A percentile compares a stretch with the other conserved stretches of the same genome.
These are phyloP conservation scores for Friedmanniomyces simplex DNA, from an alignment of 495 filamentous ascomycete species.

Conservation along the genomic window DNA sequence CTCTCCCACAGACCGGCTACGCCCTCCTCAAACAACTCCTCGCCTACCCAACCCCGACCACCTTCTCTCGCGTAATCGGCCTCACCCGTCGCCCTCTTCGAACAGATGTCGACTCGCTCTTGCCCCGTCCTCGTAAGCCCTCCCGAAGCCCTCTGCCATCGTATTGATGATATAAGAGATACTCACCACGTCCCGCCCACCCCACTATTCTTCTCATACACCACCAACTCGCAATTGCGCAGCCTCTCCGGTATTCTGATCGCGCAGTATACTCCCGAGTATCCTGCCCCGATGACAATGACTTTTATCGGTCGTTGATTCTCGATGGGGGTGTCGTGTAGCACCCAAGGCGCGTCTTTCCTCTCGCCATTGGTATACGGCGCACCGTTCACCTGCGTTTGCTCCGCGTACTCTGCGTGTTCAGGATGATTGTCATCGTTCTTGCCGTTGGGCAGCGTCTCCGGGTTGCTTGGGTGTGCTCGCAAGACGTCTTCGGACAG, in stretches of 20 bases:
- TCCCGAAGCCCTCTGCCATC: no score
- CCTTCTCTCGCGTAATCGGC: conserved; percentile 16
- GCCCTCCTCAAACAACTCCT: conserved; percentile 12
- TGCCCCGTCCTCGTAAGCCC: no score
- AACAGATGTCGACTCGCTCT: no score
- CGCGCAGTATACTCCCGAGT: conserved; percentile 51
- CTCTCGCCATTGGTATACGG: conserved; percentile 4
- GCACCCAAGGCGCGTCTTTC: conserved; percentile 7
- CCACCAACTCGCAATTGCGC: conserved; percentile 18
- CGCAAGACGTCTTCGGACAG: conserved; percentile 11
- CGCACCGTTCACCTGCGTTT: neutral
- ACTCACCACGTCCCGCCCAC: conserved; percentile 56
- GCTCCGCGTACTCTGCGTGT: conserved; percentile 1
- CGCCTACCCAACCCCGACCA: conserved; percentile 11
- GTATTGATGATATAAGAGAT: no score
- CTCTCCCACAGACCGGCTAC: conserved; percentile 14
- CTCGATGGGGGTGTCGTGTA: conserved; percentile 39
- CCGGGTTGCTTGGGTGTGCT: neutral
- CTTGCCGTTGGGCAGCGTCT: neutral
- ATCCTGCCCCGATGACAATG: conserved; percentile 55
- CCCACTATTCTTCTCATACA: conserved; percentile 69
- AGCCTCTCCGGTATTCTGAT: conserved; percentile 48
- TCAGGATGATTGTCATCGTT: neutral
- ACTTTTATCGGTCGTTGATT: conserved; percentile 43
- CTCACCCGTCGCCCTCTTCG: conserved; percentile 16